Base-by-base conservation (phyloP, 257 asterid genomes). In the Solanum habrochaites region DNA sequence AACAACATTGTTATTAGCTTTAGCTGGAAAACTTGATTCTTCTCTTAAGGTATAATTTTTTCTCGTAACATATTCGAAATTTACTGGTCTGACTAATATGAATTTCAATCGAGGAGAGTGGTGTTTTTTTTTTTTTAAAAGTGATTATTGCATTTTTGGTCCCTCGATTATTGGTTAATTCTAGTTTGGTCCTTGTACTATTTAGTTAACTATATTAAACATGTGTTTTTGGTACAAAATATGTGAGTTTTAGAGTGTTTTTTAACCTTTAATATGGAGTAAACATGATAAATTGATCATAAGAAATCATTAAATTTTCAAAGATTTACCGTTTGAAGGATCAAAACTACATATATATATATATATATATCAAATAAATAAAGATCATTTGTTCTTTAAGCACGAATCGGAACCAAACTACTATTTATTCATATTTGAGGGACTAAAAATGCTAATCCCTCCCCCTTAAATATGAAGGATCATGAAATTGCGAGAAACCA, bases 1-100 rank as follows among this genome's bases (percentile, higher is more conserved):
- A 89, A 94, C 96, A n/a, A 91, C 96, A 2, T 91, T 92, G 82
- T 85, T 94, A 90, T 58, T 91, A 86, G 96, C 98, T 75, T 88
- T 94, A 91, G 95, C 96, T 7, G 98, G 98, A 87, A 93, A 91
- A 74, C 94, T 94, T 42, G 96, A 94, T 86, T 88, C 90, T 25
- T 37, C 82, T 43, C 90, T 94, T 15, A 90, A 92, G 92, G 98
- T 91, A 52, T 52, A 88, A 66, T 60, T 40, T 78, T 86, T 81
- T 16, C 3, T 3, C 1, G 43, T 37, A 12, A 16, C 9, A 23
- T 66, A 43, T 75, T 31, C 16, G 1, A 43, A 10, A 64, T 77
- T 69, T 32, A 71, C 11, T 47, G 2, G 0, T 2, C 11, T 7
- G 29, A 47, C 5, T 80, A 47, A 49, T 80, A 5, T 37, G 0